Base-by-base conservation (phyloP, 768 basidiomycete species). In the Trametes cubensis region DNA sequence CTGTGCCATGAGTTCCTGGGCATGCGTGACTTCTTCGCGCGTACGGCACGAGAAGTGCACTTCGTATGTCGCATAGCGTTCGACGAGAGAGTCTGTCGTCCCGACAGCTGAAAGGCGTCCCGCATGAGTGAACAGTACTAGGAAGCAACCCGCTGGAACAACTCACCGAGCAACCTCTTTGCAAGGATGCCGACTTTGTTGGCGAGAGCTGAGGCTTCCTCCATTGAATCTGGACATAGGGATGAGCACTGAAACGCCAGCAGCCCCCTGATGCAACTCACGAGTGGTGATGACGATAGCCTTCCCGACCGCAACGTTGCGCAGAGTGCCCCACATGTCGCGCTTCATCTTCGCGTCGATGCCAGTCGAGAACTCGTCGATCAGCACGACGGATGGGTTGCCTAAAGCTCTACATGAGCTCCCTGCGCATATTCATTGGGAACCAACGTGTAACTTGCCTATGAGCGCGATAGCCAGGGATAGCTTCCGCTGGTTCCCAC, bases 291-390 rank as follows among this genome's bases (percentile, higher is more conserved):
- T 85, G 38, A 89, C 78, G 8, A 90, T 82, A 4, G 87, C 86
- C 69, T 91, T 90, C 17, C 86, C 88, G 2, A 79, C 75, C 0
- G 86, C 81, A 5, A 89, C 85, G 26, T 79, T 81, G 57, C 86
- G 78, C 58, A 92, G 76, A 0, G 88, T 90, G 17, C 77, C 75
- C 91, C 91, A 92, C 86, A 92, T 90, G 30, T 92, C 88, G 39
- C 91, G 78, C 73, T 92, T 92, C 80, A 87, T 91, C 72, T 86
- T 90, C 7, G 90, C 87, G 70, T 92, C 91, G 50, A 92, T 85
- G 6, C 91, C 91, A 3, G 89, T 90, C 6, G 88, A 90, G 71
- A 90, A 92, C 69, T 92, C 90, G 63, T 93, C 91, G 48, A 93
- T 91, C 21, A 92, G 80, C 3, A 92, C 76, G 3, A 92, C 90